phyloP scores from a whole-genome alignment of 768 basidiomycete genomes.

The Terana coerulea region DNA sequence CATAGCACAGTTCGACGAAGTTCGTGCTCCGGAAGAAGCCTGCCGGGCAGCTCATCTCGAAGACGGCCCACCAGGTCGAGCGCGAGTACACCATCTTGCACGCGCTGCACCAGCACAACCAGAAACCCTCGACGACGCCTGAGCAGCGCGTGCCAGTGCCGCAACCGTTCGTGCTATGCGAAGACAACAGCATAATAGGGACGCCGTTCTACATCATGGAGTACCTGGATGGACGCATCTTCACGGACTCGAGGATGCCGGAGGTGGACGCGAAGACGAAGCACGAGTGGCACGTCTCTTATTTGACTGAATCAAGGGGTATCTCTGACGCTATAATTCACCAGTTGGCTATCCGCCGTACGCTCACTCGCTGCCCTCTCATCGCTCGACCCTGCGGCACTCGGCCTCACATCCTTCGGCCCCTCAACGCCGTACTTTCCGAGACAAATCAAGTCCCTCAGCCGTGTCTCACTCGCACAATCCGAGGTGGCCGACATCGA shows the following conservation, averaged over 20 bases:
- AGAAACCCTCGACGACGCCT: constrained; percentile 41
- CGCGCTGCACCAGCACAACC: constrained; percentile 76
- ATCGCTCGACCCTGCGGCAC: constrained; percentile 53
- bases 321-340: too few relatives aligned
- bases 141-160: constrained; percentile 76
- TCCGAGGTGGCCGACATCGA: constrained; percentile 65
- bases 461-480: constrained; percentile 77
- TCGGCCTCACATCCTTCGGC: constrained; percentile 73
- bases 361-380: constrained; percentile 66
- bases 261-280: constrained; percentile 60
- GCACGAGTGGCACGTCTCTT: constrained; percentile 50
- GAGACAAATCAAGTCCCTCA: constrained; percentile 88
- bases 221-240: constrained; percentile 90
- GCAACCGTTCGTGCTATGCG: constrained; percentile 77
- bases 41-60: constrained; percentile 78
- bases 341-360: constrained; percentile 77
- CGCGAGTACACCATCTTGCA: constrained; percentile 83
- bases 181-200: constrained; percentile 73
- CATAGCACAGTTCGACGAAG: constrained; percentile 8
- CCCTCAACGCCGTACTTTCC: constrained; percentile 83
- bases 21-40: constrained; percentile 95
- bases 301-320: constrained; percentile 48
- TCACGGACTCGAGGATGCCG: constrained; percentile 78
- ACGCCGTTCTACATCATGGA: constrained; percentile 98
- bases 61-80: constrained; percentile 94